Evolutionary conservation across 371 early-diverging fungal species (phyloP).

Genomic region (Sporodiniella umbellata): DNA sequence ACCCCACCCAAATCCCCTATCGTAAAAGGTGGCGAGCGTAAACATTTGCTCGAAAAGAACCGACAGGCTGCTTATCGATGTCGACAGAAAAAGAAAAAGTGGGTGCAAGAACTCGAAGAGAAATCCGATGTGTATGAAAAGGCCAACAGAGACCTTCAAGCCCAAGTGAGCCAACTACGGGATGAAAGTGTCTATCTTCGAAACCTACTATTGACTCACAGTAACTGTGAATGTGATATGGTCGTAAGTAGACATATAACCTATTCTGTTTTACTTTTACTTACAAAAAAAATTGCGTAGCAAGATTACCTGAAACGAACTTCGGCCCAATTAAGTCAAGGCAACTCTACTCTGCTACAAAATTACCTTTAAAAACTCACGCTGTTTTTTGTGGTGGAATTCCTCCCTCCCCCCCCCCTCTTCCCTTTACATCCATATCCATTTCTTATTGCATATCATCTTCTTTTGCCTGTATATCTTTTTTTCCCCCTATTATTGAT

Average conservation of each 20-base stretch:
- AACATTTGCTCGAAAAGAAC: slow-evolving; percentile 70
- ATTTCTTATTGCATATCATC: too few species aligned
- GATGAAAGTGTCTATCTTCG: slow-evolving; percentile 68
- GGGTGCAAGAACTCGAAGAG: slow-evolving; percentile 67
- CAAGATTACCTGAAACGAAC: background rate
- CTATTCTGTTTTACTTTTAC: background rate
- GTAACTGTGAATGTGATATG: slow-evolving; percentile 51
- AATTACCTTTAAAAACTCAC: background rate
- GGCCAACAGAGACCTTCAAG: slow-evolving; percentile 62
- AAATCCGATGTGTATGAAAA: slow-evolving; percentile 49
- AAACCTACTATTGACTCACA: slow-evolving; percentile 63
- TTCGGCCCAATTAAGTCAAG: background rate
- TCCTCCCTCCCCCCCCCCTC: too few species aligned
- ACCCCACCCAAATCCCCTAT: background rate
- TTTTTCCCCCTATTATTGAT: too few species aligned
- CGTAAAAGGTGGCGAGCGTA: slow-evolving; percentile 6
- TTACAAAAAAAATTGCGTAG: background rate
- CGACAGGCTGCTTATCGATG: slow-evolving; percentile 77
- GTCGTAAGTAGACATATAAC: too few species aligned
- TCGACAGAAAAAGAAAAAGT: slow-evolving; percentile 76
- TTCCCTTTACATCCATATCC: too few species aligned
- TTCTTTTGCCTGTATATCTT: too few species aligned
- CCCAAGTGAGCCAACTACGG: slow-evolving; percentile 53
- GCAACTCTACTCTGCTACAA: background rate
- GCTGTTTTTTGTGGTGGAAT: background rate